Conservation (phyloP, 2,329 filamentous ascomycete species). For the Pseudogymnoascus sp. region DNA sequence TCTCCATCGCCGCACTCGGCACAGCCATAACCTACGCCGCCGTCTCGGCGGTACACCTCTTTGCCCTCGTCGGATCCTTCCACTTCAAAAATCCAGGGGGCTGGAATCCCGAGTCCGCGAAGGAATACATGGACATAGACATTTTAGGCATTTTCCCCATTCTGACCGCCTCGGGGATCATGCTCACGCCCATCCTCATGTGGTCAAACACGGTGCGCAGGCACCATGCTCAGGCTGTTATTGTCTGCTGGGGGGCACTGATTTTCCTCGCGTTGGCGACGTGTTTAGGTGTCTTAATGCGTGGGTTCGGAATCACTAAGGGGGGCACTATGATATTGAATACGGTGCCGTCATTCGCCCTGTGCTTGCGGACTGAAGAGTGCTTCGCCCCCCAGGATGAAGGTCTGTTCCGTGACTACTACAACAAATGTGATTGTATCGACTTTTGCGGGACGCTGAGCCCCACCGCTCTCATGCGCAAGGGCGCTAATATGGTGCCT, state of each 20-base stretch:
- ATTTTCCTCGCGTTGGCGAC: not conserved
- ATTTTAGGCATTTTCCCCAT: constrained; percentile 11
- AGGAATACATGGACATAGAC: constrained; percentile 3
- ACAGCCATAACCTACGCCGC: constrained; percentile 11
- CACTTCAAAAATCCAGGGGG: not conserved
- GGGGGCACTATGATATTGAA: constrained; percentile 10
- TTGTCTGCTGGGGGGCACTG: constrained; percentile 12
- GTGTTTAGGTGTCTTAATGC: constrained; percentile 11
- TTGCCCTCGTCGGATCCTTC: constrained; percentile 6
- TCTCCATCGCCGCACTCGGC: constrained; percentile 13
- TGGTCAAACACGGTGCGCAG: constrained; percentile 12
- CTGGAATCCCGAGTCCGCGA: not conserved
- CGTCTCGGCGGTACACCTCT: constrained; percentile 9
- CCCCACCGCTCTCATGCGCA: constrained; percentile 10
- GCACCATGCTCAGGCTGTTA: constrained; percentile 9
- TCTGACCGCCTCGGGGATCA: constrained; percentile 11
- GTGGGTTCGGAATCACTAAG: not conserved
- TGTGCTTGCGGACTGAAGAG: not conserved
- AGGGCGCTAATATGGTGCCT: constrained; percentile 10
- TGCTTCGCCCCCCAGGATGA: not conserved
- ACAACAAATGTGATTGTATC: not conserved
- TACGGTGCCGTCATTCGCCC: not conserved
- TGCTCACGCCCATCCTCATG: constrained; percentile 13
- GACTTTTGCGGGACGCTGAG: constrained; percentile 13
- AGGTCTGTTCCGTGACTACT: not conserved